A percentile compares a stretch with the other conserved stretches of the same genome.
phyloP scores from a whole-genome alignment of 129 eudicot species.

The Tagetes erecta region DNA sequence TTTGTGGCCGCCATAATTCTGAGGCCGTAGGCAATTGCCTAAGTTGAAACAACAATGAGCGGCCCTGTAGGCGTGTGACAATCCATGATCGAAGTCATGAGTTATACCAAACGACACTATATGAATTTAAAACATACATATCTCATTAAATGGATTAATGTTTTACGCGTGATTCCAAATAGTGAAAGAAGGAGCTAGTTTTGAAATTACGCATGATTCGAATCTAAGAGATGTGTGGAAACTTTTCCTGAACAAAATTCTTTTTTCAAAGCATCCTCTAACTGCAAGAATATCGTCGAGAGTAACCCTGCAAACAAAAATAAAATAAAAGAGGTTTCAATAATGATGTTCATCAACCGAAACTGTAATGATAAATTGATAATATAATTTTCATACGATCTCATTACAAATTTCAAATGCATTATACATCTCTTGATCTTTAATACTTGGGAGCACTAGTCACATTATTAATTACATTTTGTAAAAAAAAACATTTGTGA shows the following conservation, averaged over 20 bases:
- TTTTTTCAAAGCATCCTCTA: conserved; percentile 56
- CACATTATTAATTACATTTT: not conserved
- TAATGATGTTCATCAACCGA: conserved; percentile 9
- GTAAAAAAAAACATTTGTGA: not conserved
- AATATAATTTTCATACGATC: not conserved
- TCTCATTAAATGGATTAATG: no score
- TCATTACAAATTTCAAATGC: not conserved
- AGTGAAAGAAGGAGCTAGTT: not conserved
- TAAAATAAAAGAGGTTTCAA: not conserved
- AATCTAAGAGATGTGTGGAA: conserved; percentile 18
- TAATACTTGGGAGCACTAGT: not conserved
- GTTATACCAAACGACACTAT: no score
- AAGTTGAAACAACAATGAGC: no score
- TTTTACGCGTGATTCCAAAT: not conserved
- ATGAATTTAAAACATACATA: no score
- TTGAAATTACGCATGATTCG: conserved; percentile 20
- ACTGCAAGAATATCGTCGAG: conserved; percentile 40
- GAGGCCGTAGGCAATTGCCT: no score
- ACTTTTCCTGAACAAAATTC: conserved; percentile 49
- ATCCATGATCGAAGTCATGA: no score
- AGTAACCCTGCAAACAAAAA: conserved; percentile 54
- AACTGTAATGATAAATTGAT: not conserved
- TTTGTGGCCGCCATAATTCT: no score
- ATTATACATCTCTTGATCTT: not conserved
- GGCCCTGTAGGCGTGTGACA: no score